Evolutionary conservation across 257 asterid genomes (phyloP).

Genomic region (Oldenlandia corymbosa): DNA sequence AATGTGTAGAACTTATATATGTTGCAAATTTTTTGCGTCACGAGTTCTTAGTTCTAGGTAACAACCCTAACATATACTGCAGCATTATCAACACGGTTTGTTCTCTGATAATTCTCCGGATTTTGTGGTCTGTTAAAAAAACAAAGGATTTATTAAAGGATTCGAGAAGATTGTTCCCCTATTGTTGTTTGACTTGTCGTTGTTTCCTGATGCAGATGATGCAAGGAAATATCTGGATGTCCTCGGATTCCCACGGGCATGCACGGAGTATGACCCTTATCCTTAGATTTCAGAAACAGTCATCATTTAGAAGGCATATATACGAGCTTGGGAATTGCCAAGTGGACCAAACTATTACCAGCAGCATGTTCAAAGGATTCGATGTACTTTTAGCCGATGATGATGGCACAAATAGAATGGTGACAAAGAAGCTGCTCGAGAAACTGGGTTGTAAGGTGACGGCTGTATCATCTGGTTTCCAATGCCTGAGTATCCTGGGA

Average conservation of each 20-base stretch:
- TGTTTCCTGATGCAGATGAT: constrained; percentile 31
- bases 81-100: neutral
- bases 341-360: constrained; percentile 17
- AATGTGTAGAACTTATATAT: neutral
- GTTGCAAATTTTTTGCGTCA: neutral
- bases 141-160: neutral
- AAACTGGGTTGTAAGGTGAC: constrained; percentile 43
- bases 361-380: constrained; percentile 30
- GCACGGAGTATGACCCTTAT: constrained; percentile 36
- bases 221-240: constrained; percentile 49
- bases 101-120: too few species aligned
- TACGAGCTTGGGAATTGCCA: constrained; percentile 26
- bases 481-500: constrained; percentile 36
- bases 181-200: constrained; percentile 1
- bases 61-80: neutral
- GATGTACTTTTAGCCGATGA: constrained; percentile 34
- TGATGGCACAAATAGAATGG: constrained; percentile 35
- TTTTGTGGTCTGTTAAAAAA: neutral
- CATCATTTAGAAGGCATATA: constrained; percentile 31
- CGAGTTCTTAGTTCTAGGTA: neutral
- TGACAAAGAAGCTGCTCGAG: constrained; percentile 38
- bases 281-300: constrained; percentile 34
- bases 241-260: constrained; percentile 28
- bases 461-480: constrained; percentile 36
- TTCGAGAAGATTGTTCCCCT: neutral